These are phyloP conservation scores for Coriolopsis trogii DNA, from an alignment of 1,284 basidiomycete genomes.

Conservation along the genomic window DNA sequence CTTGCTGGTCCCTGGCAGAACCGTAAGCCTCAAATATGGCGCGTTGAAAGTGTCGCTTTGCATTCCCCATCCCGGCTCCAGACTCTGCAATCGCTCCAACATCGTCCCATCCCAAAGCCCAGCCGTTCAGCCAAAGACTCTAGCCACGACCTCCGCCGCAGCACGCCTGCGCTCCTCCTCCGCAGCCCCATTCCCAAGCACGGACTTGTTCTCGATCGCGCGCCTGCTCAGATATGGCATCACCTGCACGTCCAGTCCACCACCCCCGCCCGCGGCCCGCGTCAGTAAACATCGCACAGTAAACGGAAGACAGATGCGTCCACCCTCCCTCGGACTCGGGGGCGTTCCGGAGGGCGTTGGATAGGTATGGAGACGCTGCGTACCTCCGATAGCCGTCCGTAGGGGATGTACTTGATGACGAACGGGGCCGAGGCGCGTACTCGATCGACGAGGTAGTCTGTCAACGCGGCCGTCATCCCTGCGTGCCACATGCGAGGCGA, in stretches of 20 bases:
- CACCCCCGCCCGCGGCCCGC: background rate
- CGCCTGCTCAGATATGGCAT: constrained; percentile 70
- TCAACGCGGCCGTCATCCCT: constrained; percentile 87
- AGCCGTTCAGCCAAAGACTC: constrained; percentile 33
- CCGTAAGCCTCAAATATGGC: too few relatives aligned
- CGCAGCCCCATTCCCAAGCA: constrained; percentile 59
- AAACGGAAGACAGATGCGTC: too few relatives aligned
- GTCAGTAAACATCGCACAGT: too few relatives aligned
- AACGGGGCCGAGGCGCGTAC: constrained; percentile 65
- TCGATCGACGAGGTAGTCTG: constrained; percentile 64
- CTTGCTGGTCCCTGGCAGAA: too few relatives aligned
- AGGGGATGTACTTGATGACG: constrained; percentile 85
- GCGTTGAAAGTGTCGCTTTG: too few relatives aligned
- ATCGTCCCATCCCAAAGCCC: too few relatives aligned
- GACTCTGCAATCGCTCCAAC: too few relatives aligned
- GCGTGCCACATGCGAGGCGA: too few relatives aligned
- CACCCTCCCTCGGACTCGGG: background rate
- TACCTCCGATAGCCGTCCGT: constrained; percentile 78
- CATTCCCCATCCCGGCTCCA: too few relatives aligned
- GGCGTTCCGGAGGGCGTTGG: background rate
- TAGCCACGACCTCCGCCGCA: constrained; percentile 41
- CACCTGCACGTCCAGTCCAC: constrained; percentile 40
- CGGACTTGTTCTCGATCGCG: constrained; percentile 73
- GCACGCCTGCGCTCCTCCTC: constrained; percentile 47
- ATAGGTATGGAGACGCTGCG: background rate